Base-by-base conservation (phyloP, 495 filamentous ascomycete genomes). In the Tuber melanosporum region DNA sequence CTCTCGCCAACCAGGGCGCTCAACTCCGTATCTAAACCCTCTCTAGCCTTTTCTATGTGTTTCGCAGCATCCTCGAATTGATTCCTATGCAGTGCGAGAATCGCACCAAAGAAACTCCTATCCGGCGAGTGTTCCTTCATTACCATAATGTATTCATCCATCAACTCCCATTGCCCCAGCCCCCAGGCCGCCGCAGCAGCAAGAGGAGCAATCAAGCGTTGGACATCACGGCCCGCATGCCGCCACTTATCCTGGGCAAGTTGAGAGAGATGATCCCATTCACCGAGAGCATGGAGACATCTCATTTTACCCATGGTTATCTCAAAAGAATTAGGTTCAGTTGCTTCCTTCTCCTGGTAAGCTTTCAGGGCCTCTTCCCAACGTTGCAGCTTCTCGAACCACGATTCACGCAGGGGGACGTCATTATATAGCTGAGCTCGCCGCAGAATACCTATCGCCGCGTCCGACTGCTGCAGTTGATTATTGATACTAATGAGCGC, bases 301-400 rank as follows among this genome's bases (percentile, higher is more conserved):
- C 96, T 91, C 95, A 99, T 99, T 85, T 99, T 98, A 77, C 95
- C 95, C 94, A 98, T 97, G 8, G 95, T 95, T 47, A 98, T 91
- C 74, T 98, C 94, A 77, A 98, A 92, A 0, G 92, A 92, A 9
- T 89, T 86, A 4, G 90, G 88, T 14, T 88, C 88, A 17, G 87
- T 89, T 70, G 88, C 83, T 71, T 97, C 92, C 14, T 91, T 89
- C 76, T 92, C 90, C 77, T 93, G 91, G 80, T 98, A 99, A 57
- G 94, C 94, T 73, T 90, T 89, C 77, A 99, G 87, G n/a, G 95
- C 95, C 84, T 99, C 95, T 80, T 99, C 95, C 96, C 96, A 99
- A 72, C 95, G 92, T 82, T 97, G 92, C 41, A 99, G 87, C 83
- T 98, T 99, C 86, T 98, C 95, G 78, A 97, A 99, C 95, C 95